These are phyloP conservation scores for Vitellaria paradoxa DNA, from an alignment of 179 eudicot genomes.

Conservation along the genomic window DNA sequence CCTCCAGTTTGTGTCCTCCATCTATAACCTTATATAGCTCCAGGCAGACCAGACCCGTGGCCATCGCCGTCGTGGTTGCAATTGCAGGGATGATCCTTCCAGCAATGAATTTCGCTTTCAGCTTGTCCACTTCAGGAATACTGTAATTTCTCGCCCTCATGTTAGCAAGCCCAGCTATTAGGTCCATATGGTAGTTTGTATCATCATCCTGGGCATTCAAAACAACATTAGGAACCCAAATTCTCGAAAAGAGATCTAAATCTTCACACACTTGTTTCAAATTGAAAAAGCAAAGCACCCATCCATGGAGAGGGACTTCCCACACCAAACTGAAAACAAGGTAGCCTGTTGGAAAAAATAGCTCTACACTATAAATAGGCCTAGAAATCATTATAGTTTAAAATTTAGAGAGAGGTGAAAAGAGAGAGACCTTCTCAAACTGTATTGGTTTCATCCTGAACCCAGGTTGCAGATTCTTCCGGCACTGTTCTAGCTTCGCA, in stretches of 20 bases:
- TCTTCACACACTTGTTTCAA: not conserved
- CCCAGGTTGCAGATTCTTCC: constrained; percentile 44
- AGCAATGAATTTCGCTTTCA: constrained; percentile 82
- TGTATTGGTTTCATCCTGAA: constrained; percentile 76
- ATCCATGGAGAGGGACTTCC: no score
- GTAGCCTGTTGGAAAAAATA: no score
- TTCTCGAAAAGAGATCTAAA: not conserved
- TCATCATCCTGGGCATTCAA: constrained; percentile 69
- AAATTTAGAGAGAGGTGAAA: not conserved
- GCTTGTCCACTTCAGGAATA: constrained; percentile 85
- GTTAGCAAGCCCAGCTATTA: constrained; percentile 90
- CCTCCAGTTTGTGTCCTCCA: constrained; percentile 72
- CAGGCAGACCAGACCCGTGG: constrained; percentile 80
- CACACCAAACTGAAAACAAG: no score
- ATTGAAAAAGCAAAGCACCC: not conserved
- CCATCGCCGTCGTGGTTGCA: constrained; percentile 86
- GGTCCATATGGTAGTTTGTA: constrained; percentile 86
- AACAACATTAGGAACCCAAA: not conserved
- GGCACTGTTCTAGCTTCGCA: constrained; percentile 46
- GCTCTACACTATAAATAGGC: not conserved
- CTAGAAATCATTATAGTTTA: not conserved
- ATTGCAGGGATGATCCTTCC: constrained; percentile 88
- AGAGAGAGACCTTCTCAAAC: constrained; percentile 70
- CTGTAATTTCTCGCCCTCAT: constrained; percentile 90
- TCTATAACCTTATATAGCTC: constrained; percentile 82